Percentiles rank a stretch among this genome's conserved stretches.
These are phyloP conservation scores for Stylonectria norvegica DNA, from an alignment of 2,329 filamentous ascomycete genomes.

Conservation along the genomic window DNA sequence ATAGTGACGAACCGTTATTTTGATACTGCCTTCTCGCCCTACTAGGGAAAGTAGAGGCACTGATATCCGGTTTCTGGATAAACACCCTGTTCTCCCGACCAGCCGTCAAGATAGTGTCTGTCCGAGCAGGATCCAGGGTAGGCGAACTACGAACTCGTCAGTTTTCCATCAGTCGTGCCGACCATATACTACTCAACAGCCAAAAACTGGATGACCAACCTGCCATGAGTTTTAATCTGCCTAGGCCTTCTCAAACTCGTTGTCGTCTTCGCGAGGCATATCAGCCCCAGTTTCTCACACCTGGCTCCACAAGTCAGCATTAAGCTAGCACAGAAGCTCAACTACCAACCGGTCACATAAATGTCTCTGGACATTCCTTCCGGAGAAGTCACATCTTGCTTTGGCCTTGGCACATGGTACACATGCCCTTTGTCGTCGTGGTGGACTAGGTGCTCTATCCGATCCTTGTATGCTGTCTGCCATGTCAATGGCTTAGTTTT, in stretches of 20 bases:
- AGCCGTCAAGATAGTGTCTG: too few species aligned
- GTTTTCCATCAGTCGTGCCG: too few species aligned
- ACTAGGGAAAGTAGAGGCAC: too few species aligned
- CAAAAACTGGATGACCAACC: too few species aligned
- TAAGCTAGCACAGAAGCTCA: not conserved
- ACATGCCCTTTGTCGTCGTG: conserved; percentile 30
- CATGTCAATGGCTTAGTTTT: too few species aligned
- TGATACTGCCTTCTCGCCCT: too few species aligned
- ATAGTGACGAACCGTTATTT: not conserved
- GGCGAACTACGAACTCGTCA: too few species aligned
- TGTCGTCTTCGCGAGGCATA: conserved; percentile 29
- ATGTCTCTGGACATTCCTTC: conserved; percentile 18
- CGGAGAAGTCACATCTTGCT: conserved; percentile 29
- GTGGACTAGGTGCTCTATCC: conserved; percentile 23
- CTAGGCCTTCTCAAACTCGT: conserved; percentile 31
- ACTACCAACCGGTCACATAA: conserved; percentile 27
- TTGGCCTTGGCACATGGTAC: conserved; percentile 28
- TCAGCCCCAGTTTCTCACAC: conserved; percentile 27
- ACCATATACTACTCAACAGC: too few species aligned
- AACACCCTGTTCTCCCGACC: too few species aligned
- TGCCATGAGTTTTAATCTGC: conserved; percentile 26
- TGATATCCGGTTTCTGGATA: too few species aligned
- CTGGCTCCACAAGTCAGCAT: conserved; percentile 4
- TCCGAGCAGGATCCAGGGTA: too few species aligned
- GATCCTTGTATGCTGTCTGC: not conserved